Evolutionary conservation across 192 early-diverging fungal genomes (phyloP).

Genomic region (Jimgerdemannia flammicorona): DNA sequence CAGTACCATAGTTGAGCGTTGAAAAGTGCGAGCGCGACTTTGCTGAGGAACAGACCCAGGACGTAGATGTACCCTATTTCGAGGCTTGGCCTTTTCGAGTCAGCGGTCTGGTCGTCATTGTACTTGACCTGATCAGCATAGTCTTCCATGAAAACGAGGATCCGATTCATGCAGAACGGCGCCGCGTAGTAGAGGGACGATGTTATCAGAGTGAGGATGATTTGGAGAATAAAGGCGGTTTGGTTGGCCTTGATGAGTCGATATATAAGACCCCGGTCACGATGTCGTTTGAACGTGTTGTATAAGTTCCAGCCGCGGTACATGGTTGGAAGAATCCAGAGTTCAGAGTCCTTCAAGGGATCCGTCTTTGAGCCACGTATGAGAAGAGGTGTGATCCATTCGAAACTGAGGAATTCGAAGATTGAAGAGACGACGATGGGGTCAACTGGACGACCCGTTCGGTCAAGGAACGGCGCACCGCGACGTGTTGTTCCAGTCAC

Average conservation of each 20-base stretch:
- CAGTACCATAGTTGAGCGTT: conserved; percentile 25
- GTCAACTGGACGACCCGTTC: conserved; percentile 15
- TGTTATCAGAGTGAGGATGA: conserved; percentile 1
- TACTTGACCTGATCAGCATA: conserved; percentile 6
- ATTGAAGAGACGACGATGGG: conserved; percentile 23
- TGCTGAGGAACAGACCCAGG: conserved; percentile 50
- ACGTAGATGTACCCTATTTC: conserved; percentile 50
- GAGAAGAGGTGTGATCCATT: conserved; percentile 22
- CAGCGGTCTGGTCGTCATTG: conserved; percentile 1
- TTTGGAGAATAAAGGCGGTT: conserved; percentile 17
- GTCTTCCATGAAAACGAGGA: conserved; percentile 28
- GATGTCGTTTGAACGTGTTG: conserved; percentile 18
- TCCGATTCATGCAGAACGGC: conserved; percentile 22
- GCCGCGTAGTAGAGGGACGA: conserved; percentile 29
- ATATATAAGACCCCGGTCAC: conserved; percentile 15
- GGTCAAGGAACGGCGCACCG: conserved; percentile 21
- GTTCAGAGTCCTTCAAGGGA: conserved; percentile 16
- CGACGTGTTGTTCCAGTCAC: conserved; percentile 20
- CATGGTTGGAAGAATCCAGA: conserved; percentile 19
- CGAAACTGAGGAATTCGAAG: conserved; percentile 21
- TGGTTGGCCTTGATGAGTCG: conserved; percentile 26
- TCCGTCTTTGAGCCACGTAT: conserved; percentile 4
- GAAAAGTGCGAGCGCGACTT: conserved; percentile 41
- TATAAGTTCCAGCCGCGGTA: conserved; percentile 26
- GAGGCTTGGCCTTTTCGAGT: background rate